A percentile compares a stretch with the other conserved stretches of the same genome.
Conservation (phyloP, 2,329 filamentous ascomycete species). For the Stenocarpella maydis region DNA sequence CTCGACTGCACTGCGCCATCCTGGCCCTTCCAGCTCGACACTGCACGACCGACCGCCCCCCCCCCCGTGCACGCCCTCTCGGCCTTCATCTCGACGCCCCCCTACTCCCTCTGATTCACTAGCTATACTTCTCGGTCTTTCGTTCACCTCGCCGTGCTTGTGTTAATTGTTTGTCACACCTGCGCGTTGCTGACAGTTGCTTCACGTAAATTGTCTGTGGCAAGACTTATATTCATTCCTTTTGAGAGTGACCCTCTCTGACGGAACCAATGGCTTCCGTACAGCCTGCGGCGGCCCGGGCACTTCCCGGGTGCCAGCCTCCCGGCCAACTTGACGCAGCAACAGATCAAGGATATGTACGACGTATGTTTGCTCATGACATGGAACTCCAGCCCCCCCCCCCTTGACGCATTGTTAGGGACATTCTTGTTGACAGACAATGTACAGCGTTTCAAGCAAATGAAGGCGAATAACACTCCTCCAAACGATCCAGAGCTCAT, state of each 20-base stretch:
- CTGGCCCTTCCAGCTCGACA: slow-evolving; percentile 7
- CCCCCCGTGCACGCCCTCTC: slow-evolving; percentile 23
- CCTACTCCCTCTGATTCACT: slow-evolving; percentile 11
- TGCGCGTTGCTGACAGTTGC: slow-evolving; percentile 42
- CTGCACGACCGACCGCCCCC: background rate
- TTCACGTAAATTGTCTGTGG: slow-evolving; percentile 41
- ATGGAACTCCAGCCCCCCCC: background rate
- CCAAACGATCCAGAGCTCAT: slow-evolving; percentile 86
- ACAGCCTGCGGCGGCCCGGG: slow-evolving; percentile 71
- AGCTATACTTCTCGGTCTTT: slow-evolving; percentile 26
- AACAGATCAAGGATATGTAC: slow-evolving; percentile 80
- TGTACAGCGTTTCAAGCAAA: slow-evolving; percentile 83
- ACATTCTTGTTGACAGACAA: slow-evolving; percentile 45
- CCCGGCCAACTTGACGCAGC: slow-evolving; percentile 74
- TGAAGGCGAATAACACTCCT: slow-evolving; percentile 86
- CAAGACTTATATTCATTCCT: slow-evolving; percentile 38
- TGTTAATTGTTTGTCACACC: slow-evolving; percentile 1
- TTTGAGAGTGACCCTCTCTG: slow-evolving; percentile 33
- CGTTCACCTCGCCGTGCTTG: slow-evolving; percentile 6
- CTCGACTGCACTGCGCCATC: slow-evolving; percentile 5
- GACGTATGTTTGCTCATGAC: slow-evolving; percentile 56
- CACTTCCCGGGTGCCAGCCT: slow-evolving; percentile 69
- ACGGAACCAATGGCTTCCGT: slow-evolving; percentile 78
- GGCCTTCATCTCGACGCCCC: slow-evolving; percentile 32
- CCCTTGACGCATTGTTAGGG: background rate